Base-by-base conservation (phyloP, 352 stramenopile genomes). In the Phytopythium kandeliae region DNA sequence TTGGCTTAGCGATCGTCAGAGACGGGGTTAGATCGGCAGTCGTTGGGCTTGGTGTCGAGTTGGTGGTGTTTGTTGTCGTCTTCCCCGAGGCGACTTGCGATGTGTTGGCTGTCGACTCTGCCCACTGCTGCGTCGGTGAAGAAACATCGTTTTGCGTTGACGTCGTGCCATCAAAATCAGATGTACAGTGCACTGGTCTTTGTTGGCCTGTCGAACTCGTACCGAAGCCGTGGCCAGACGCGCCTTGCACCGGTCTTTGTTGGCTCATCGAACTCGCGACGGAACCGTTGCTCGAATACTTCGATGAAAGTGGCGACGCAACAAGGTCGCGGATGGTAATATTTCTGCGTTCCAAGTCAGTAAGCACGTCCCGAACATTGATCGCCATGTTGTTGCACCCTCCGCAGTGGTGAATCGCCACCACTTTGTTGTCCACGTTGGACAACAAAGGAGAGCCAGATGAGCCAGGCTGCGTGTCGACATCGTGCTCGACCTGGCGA, bases 391-490 rank as follows among this genome's bases (percentile, higher is more conserved):
- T 85, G 26, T 42, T 53, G 51, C 74, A 86, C 22, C 63, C 69
- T 0, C 74, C 72, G 31, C 74, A 86, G 49, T 84, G 71, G 34
- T 86, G 74, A 26, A 86, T 67, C 0, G 60, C 74, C 9, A 86
- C 49, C 24, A 86, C 74, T 9, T 59, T 41, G 37, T 82, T 86
- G 41, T 86, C 74, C 3, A 19, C 56, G 10, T 46, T 44, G 19
- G 67, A 57, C 4, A 85, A 53, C 19, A 83, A 16, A 1, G 74
- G 74, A 22, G 74, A 79, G 0, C 71, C 74, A 0, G 71, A 86
- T 9, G 72, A 74, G 0, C 72, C 74, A 12, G 50, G 54, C 61
- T 69, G 22, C 1, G 74, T 86, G 25, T 82, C 74, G 21, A 71
- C 63, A 31, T 74, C 48, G 48, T 84, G 74, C 8, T 49, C 50